These are phyloP conservation scores for Boletus speciosus DNA, from an alignment of 768 basidiomycete genomes.

Conservation along the genomic window DNA sequence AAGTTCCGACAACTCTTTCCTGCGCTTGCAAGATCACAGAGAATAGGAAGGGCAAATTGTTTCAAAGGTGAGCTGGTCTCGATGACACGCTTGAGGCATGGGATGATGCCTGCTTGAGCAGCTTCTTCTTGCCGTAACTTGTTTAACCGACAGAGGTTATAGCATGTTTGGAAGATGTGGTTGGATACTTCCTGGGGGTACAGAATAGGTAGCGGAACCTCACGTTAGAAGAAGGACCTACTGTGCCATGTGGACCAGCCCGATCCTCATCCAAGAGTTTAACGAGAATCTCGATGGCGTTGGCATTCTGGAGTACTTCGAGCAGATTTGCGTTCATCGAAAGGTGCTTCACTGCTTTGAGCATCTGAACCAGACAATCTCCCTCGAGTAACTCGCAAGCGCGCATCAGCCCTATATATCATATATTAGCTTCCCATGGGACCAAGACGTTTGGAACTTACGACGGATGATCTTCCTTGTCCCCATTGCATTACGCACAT, in stretches of 20 bases:
- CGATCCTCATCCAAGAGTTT: conserved; percentile 79
- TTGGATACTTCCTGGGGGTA: conserved; percentile 85
- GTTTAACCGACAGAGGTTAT: conserved; percentile 92
- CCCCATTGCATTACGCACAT: conserved; percentile 89
- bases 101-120: conserved; percentile 92
- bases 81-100: conserved; percentile 85
- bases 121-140: conserved; percentile 96
- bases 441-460: conserved; percentile 41
- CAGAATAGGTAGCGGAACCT: background rate
- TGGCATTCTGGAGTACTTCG: conserved; percentile 94
- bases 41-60: conserved; percentile 94
- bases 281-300: conserved; percentile 89
- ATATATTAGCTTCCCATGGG: background rate
- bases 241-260: conserved; percentile 75
- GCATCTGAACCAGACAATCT: conserved; percentile 82
- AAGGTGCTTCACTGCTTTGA: conserved; percentile 94
- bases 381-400: conserved; percentile 85
- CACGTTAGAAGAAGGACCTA: conserved; percentile 35
- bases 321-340: conserved; percentile 90
- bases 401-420: conserved; percentile 68
- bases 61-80: conserved; percentile 87
- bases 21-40: conserved; percentile 94
- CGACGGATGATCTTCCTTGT: conserved; percentile 86
- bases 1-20: conserved; percentile 88
- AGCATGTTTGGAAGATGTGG: conserved; percentile 95